Base-by-base conservation (phyloP, 805 yeast genomes). In the Naumovozyma castellii region DNA sequence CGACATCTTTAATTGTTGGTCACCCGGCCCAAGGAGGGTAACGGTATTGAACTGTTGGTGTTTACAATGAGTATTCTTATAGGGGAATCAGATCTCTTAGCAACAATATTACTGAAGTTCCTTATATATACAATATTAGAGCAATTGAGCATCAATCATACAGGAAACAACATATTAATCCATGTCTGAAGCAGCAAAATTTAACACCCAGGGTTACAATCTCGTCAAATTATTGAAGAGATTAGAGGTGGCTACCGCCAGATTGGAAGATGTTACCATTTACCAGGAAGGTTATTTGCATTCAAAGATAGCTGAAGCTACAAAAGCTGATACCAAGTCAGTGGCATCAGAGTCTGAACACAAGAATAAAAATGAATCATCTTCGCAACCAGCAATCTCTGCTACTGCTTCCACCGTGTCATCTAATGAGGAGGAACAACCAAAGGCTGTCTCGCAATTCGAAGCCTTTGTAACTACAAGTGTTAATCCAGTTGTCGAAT, bases 221-320 rank as follows among this genome's bases (percentile, higher is more conserved):
- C 69, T 87, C 46, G 84, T 84, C 33, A 87, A 95, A 35, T 72
- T 87, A 40, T 66, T 80, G 63, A 80, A 80, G 61, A 73, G 94
- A 49, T 74, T 87, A 51, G 97, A 87, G 61, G 90, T 94, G 13
- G 96, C 96, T 28, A 85, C 97, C 8, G 80, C 95, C 4, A 77
- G 97, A 36, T 75, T 87, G 50, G 97, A 87, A 56, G 96, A 87
- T 59, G 78, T 87, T 35, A 84, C 94, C 22, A 72, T 82, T 39
- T 79, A 72, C 59, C 94, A 85, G 56, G 84, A 80, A 50, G 76
- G 75, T 30, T 68, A 73, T 36, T 54, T 67, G 38, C 66, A 64
- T 41, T 37, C 61, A 3, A 61, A 59, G 34, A 43, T 61, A n/a
- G 48, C 49, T n/a, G 50, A 44, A 18, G 42, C 37, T 10, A 32